phyloP scores from a whole-genome alignment of 2,329 filamentous ascomycete species.

The Seiridium unicorne region DNA sequence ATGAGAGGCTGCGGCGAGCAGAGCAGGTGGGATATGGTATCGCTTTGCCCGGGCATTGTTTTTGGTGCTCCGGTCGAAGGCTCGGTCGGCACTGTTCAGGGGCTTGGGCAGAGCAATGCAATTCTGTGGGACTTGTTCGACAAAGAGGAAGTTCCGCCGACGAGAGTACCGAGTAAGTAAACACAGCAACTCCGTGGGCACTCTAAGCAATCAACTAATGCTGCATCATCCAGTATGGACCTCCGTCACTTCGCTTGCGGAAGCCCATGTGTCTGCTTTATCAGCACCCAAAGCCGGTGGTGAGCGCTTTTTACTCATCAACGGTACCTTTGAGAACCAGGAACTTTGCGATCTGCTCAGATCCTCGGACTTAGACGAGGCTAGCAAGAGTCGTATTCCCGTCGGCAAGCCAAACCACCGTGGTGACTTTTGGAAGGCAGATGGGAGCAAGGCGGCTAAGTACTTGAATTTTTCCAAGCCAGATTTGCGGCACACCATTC shows the following conservation, averaged over 20 bases:
- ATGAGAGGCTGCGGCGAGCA: constrained; percentile 33
- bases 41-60: constrained; percentile 42
- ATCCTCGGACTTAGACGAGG: neutral
- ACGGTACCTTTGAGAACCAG: constrained; percentile 3
- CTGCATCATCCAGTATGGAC: neutral
- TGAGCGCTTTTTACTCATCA: neutral
- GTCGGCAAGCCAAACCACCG: neutral
- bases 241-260: neutral
- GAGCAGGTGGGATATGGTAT: constrained; percentile 39
- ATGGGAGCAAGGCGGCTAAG: neutral
- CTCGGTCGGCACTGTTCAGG: neutral
- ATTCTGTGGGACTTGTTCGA: neutral
- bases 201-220: too few relatives aligned
- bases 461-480: neutral
- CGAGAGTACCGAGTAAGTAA: neutral
- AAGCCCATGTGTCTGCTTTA: constrained; percentile 1
- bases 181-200: too few relatives aligned
- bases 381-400: neutral
- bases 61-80: constrained; percentile 29
- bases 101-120: constrained; percentile 2
- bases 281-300: neutral
- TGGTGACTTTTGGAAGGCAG: neutral
- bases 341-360: neutral
- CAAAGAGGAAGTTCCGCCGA: constrained; percentile 1
- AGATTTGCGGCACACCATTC: neutral